Conservation (phyloP, 225 moss, liverwort and hornwort genomes). For the Polytrichum formosum region DNA sequence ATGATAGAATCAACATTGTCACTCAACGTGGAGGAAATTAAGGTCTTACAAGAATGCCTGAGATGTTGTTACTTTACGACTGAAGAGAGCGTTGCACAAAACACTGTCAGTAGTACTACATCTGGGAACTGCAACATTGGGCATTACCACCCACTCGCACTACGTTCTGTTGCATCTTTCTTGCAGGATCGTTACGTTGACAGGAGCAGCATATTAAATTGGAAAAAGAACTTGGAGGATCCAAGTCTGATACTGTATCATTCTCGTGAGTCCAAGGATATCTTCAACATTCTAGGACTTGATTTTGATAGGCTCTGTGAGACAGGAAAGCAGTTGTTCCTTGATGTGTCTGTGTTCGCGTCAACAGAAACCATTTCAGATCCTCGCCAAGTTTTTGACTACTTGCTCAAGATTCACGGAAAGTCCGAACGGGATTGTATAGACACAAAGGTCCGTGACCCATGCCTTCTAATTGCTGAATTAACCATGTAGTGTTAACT, state of each 20-base stretch:
- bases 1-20: neutral
- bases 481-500: no score
- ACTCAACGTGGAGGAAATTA: neutral
- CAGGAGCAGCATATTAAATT: neutral
- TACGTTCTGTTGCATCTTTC: constrained; percentile 7
- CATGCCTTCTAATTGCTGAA: no score
- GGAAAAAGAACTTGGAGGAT: neutral
- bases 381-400: no score
- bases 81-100: neutral
- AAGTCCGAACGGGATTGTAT: no score
- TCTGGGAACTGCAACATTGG: neutral
- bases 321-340: constrained; percentile 3
- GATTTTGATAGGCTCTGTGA: constrained; percentile 2
- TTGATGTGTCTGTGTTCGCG: neutral
- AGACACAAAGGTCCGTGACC: no score
- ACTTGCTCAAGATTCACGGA: no score
- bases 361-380: neutral
- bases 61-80: constrained; percentile 3
- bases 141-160: constrained; percentile 13
- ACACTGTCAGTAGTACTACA: neutral
- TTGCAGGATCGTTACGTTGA: constrained; percentile 3
- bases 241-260: constrained; percentile 5
- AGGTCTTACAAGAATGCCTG: constrained; percentile 1
- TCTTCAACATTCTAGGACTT: constrained; percentile 9
- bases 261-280: constrained; percentile 1